A percentile compares a stretch with the other conserved stretches of the same genome.
Evolutionary conservation across 2,329 filamentous ascomycete species (phyloP).

Genomic region (Volutella citrinella): DNA sequence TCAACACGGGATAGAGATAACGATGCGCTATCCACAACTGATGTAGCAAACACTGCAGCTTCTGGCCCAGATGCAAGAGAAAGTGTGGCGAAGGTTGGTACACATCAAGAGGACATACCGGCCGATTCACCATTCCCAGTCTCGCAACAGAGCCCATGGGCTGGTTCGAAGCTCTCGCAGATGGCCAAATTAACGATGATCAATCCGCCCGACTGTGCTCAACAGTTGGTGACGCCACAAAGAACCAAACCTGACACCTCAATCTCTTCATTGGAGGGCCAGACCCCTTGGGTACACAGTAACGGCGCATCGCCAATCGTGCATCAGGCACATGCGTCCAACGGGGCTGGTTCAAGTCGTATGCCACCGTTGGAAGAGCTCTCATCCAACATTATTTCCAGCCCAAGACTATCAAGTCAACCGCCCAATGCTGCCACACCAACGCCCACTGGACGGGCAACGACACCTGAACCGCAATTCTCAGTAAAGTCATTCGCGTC

Average conservation of each 20-base stretch:
- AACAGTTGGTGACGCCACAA: not conserved
- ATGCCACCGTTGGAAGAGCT: slow-evolving; percentile 2
- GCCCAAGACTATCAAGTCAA: too few species aligned
- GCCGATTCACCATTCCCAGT: slow-evolving; percentile 8
- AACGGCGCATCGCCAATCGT: slow-evolving; percentile 1
- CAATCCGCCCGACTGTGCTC: slow-evolving; percentile 1
- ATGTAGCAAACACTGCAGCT: too few species aligned
- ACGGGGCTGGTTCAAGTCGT: not conserved
- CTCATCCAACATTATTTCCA: too few species aligned
- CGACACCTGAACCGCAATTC: slow-evolving; percentile 46
- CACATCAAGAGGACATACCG: too few species aligned
- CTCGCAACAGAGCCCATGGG: slow-evolving; percentile 27
- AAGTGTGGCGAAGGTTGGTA: too few species aligned
- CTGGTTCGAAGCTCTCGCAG: slow-evolving; percentile 17
- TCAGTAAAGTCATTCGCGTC: slow-evolving; percentile 51
- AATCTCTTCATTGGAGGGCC: slow-evolving; percentile 7
- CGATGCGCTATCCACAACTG: too few species aligned
- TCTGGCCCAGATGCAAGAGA: too few species aligned
- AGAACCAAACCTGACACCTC: not conserved
- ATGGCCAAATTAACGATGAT: slow-evolving; percentile 9
- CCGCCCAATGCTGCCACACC: too few species aligned
- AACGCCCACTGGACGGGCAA: slow-evolving; percentile 17
- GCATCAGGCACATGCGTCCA: not conserved
- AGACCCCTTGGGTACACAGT: slow-evolving; percentile 21
- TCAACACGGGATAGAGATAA: too few species aligned